Evolutionary conservation across 176 grass and related monocot species (phyloP).

Genomic region (Triticum aestivum): IWGSC_CS_RefSeq_v2.1 NC_057812.1:602698678-602699177

Average conservation of each 20-base stretch:
- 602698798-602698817: not conserved
- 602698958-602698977: not conserved
- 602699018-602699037: constrained; percentile 10
- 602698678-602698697: not conserved
- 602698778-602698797: not conserved
- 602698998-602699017: not conserved
- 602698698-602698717: not conserved
- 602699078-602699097: constrained; percentile 11
- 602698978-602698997: not conserved
- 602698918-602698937: not conserved
- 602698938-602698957: not conserved
- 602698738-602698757: not conserved
- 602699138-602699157: not conserved
- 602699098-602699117: constrained; percentile 32
- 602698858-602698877: constrained; percentile 9
- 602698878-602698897: not conserved
- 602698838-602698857: not conserved
- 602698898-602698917: not conserved
- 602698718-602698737: not conserved
- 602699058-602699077: constrained; percentile 28
- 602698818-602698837: constrained; percentile 1
- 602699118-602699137: constrained; percentile 26
- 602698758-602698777: not conserved
- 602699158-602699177: constrained; percentile 9
- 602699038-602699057: constrained; percentile 11